phyloP scores from a whole-genome alignment of 306 rosid species.

The Lablab purpureus region DNA sequence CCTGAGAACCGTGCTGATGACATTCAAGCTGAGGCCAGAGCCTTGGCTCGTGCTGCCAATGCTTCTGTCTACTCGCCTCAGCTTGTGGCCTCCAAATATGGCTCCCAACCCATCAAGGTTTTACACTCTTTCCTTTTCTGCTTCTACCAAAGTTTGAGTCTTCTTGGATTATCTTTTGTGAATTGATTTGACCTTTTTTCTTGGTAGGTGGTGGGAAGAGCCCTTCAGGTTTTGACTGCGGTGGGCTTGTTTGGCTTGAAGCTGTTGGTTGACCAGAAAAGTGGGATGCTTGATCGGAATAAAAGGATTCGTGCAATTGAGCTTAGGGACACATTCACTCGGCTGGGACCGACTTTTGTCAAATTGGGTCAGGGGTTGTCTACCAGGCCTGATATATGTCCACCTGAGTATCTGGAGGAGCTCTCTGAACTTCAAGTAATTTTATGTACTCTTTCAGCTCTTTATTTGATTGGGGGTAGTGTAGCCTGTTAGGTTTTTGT shows the following conservation, averaged over 20 bases:
- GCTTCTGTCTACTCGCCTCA: slow-evolving; percentile 76
- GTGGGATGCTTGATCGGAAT: slow-evolving; percentile 65
- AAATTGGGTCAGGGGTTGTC: slow-evolving; percentile 96
- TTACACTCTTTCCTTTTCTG: neutral
- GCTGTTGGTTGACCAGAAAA: slow-evolving; percentile 68
- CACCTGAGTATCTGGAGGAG: slow-evolving; percentile 86
- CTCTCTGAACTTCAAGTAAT: slow-evolving; percentile 87
- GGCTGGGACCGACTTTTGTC: slow-evolving; percentile 95
- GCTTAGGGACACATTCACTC: slow-evolving; percentile 70
- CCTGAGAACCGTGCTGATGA: slow-evolving; percentile 62
- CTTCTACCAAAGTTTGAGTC: slow-evolving; percentile 13
- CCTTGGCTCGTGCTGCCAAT: slow-evolving; percentile 71
- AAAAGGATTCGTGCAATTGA: slow-evolving; percentile 75
- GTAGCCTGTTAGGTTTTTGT: neutral
- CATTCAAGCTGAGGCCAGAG: slow-evolving; percentile 78
- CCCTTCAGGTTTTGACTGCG: slow-evolving; percentile 67
- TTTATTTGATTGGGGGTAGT: slow-evolving; percentile 32
- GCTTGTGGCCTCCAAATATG: slow-evolving; percentile 64
- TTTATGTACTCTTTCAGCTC: slow-evolving; percentile 26
- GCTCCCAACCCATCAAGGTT: slow-evolving; percentile 72
- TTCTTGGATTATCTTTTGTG: slow-evolving; percentile 14
- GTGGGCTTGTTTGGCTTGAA: slow-evolving; percentile 69
- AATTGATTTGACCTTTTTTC: neutral
- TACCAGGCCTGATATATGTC: slow-evolving; percentile 93
- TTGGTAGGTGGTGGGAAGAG: slow-evolving; percentile 70